Base-by-base conservation (phyloP, 495 filamentous ascomycete species). In the Penicillium samsonianum region DNA sequence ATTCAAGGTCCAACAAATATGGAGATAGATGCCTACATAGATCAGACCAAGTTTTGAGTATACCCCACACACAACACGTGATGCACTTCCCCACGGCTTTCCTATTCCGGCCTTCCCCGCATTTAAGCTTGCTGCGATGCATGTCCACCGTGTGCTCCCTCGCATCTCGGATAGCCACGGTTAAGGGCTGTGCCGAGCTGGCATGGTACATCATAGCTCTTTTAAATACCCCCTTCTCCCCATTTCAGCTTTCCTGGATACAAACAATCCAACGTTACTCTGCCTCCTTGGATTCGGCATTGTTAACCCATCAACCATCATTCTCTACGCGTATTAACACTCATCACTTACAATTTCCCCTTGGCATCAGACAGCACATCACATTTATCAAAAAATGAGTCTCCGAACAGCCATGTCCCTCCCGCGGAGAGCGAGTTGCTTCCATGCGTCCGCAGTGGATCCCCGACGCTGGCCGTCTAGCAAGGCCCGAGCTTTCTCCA, bases 401-500 rank as follows among this genome's bases (percentile, higher is more conserved):
- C 47, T 61, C 37, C 64, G 59, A 48, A 26, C 45, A n/a, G 54
- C 54, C 14, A 52, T 44, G 3, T 55, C 50, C 22, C 51, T 64
- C 23, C 41, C 69, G 43, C 62, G 65, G 57, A 63, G 61, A 53
- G 43, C 51, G 20, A 42, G 58, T 45, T 52, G 51, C 26, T 52
- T 65, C 51, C 65, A 52, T 47, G 38, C 61, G 49, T 50, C 41
- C 40, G 37, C 55, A 47, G 51, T 43, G 28, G n/a, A 35, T 44
- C 14, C 30, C 55, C 63, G 63, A 61, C 52, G 57, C 53, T 61
- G 61, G 54, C 62, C 57, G 46, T 52, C 60, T 12, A 54, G 49
- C 31, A 64, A 42, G 22, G 49, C 55, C 23, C 68, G 85, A 60
- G 64, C 70, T 35, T 90, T 90, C 60, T 85, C 87, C 25, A 77